Percentiles rank a stretch among this genome's conserved stretches.
Evolutionary conservation across 1,284 basidiomycete genomes (phyloP).

Genomic region (Austroboletus olivaceoglutinosus): DNA sequence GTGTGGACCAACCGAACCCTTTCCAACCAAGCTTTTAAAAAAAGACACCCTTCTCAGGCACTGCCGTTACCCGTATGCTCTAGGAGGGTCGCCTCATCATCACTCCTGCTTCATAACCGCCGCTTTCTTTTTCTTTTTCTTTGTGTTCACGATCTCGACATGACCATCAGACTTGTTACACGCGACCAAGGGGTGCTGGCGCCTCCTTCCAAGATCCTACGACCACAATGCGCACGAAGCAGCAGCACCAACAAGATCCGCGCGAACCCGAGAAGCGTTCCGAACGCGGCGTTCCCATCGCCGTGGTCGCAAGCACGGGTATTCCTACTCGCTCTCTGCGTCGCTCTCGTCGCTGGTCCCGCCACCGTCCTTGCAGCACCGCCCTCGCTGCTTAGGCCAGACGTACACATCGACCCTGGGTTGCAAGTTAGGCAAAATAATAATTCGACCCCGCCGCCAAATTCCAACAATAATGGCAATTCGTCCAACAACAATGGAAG

Average conservation of each 20-base stretch:
- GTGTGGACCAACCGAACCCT: slow-evolving; percentile 5
- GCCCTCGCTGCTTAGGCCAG: not conserved
- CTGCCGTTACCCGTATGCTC: not conserved
- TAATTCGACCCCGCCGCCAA: not conserved
- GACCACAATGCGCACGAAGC: slow-evolving; percentile 2
- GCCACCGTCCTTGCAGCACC: slow-evolving; percentile 13
- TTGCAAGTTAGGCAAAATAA: not conserved
- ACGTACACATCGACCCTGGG: not conserved
- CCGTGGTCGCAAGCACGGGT: not conserved
- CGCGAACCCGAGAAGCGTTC: not conserved
- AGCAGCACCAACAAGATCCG: slow-evolving; percentile 5
- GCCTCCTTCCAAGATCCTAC: not conserved
- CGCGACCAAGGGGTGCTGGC: not conserved
- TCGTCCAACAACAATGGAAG: not conserved
- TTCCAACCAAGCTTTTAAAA: not conserved
- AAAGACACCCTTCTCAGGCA: too few species aligned
- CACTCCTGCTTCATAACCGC: slow-evolving; percentile 7
- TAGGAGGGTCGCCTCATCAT: not conserved
- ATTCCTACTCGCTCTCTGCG: not conserved
- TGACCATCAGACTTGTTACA: slow-evolving; percentile 8
- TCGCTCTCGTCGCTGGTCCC: slow-evolving; percentile 6
- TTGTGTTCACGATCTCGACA: not conserved
- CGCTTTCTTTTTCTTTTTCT: too few species aligned
- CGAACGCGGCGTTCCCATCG: too few species aligned
- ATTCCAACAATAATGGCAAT: not conserved